Conservation (phyloP, 73 alveolate species). For the Paramecium octaurelia region DNA sequence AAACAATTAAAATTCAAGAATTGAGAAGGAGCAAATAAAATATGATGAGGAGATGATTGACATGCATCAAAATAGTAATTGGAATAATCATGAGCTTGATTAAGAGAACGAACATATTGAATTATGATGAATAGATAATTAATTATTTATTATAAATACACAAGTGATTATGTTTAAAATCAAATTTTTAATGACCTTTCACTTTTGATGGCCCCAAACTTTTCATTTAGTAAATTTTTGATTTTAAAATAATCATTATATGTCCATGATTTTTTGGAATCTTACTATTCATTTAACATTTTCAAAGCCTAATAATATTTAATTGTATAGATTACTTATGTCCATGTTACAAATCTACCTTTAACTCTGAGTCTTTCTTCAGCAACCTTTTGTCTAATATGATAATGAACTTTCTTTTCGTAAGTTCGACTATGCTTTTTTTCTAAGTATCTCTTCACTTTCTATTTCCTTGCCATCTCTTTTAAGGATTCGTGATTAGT, state of each 20-base stretch:
- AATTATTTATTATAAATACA: not conserved
- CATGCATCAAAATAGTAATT: not conserved
- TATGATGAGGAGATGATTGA: not conserved
- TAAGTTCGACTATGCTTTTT: conserved; percentile 58
- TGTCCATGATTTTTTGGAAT: conserved; percentile 6
- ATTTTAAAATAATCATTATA: conserved; percentile 22
- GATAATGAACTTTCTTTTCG: conserved; percentile 59
- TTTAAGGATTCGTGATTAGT: conserved; percentile 42
- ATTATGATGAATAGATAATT: not conserved
- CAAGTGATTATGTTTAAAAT: not conserved
- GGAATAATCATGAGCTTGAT: not conserved
- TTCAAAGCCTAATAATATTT: not conserved
- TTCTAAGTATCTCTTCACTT: conserved; percentile 53
- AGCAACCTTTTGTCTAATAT: conserved; percentile 62
- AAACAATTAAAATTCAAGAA: not conserved
- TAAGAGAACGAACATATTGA: conserved; percentile 8
- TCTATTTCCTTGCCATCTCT: conserved; percentile 51
- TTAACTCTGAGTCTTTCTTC: conserved; percentile 62
- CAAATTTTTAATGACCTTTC: not conserved
- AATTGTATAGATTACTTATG: not conserved
- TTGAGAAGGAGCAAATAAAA: not conserved
- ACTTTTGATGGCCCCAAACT: conserved; percentile 35
- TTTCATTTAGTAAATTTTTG: conserved; percentile 28
- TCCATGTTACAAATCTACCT: conserved; percentile 61
- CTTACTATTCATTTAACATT: conserved; percentile 23